Evolutionary conservation across 2,329 filamentous ascomycete genomes (phyloP), one percentile per base, ranked within the genome.

Genomic region (Aspergillus sp.): DNA sequence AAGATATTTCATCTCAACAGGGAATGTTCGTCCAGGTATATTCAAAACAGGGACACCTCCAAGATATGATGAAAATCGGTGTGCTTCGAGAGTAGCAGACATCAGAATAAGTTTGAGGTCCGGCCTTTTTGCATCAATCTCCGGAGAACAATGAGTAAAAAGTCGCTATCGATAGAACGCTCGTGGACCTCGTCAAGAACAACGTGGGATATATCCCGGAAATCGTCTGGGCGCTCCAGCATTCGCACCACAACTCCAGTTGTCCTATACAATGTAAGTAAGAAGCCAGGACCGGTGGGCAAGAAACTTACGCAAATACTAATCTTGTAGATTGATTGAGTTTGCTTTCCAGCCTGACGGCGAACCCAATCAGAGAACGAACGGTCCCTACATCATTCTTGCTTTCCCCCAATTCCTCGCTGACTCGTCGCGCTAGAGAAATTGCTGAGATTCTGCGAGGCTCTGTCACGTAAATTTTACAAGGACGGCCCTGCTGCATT

Each of bases 171-270:
- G 54, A 98, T 97, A 9, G 89, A 88, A 49, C 91, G 83, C 65
- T 98, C 93, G 61, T 98, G 93, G 2, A 97, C 91, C 67, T 98
- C 93, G 60, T 98, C 93, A n/a, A 98, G 82, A 37, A 98, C 83
- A 47, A 98, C 72, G 69, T 97, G 93, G 0, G 91, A 95, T 41
- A 98, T 84, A 51, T 96, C 91, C 45, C 82, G 79, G 35, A 98
- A 78, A 44, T 94, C 86, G 51, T 89, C 86, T 0, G 88, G 87
- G 7, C 85, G 85, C 65, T 98, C 93, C 10, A 98, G 76, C 91
- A 98, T 97, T 27, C 93, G 83, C 75, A 98, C 88, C n/a, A 98
- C 89, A 45, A 98, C 95, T 71, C 93, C 82, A 36, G 82, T 81
- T 26, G 81, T 73, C 26, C 67, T 70, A 46, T 12, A 37, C n/a